These are phyloP conservation scores for Fusarium odoratissimum DNA, from an alignment of 2,329 filamentous ascomycete genomes.

Conservation along the genomic window DNA sequence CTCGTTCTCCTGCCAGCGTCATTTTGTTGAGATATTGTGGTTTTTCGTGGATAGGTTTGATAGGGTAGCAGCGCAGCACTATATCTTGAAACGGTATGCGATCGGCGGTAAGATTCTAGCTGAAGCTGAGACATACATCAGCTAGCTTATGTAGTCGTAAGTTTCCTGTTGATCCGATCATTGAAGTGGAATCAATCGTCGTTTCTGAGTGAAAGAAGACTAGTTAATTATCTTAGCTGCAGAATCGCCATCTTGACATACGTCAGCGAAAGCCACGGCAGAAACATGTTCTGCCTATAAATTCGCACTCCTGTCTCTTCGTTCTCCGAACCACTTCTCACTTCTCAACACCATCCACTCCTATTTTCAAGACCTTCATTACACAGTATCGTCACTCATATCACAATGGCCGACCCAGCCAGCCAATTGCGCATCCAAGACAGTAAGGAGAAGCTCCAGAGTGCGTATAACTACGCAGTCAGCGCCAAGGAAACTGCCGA, in stretches of 20 bases:
- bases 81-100: neutral
- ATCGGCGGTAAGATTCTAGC: neutral
- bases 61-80: neutral
- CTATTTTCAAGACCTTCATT: too few species aligned
- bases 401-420: neutral
- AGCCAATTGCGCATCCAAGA: too few species aligned
- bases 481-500: neutral
- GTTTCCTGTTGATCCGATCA: neutral
- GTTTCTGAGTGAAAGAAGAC: accelerated
- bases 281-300: too few species aligned
- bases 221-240: neutral
- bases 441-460: too few species aligned
- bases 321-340: too few species aligned
- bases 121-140: neutral
- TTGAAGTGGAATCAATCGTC: neutral
- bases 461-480: accelerated
- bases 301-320: too few species aligned
- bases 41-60: neutral
- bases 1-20: accelerated
- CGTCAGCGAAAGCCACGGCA: too few species aligned
- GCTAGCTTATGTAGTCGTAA: neutral
- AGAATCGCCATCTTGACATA: too few species aligned
- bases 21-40: neutral
- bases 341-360: too few species aligned
- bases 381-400: too few species aligned